Conservation (phyloP, 164 flowering plant genomes). For the Berberis thunbergii region DNA sequence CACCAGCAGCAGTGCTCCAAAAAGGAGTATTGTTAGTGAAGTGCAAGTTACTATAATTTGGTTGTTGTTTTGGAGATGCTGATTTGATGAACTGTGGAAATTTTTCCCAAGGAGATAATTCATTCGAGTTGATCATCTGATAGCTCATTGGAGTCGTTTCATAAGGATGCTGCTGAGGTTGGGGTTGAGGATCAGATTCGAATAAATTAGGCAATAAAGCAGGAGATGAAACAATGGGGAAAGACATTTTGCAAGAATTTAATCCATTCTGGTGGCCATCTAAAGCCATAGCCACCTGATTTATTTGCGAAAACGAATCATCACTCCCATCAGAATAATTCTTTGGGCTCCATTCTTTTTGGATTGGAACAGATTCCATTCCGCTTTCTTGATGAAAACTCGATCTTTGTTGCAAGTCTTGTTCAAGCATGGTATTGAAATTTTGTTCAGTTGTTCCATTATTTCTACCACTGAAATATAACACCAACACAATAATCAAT, state of each 20-base stretch:
- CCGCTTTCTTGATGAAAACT: conserved; percentile 19
- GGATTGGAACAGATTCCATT: conserved; percentile 17
- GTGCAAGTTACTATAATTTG: conserved; percentile 38
- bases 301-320: conserved; percentile 26
- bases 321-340: conserved; percentile 13
- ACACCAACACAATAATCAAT: not conserved
- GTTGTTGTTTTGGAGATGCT: conserved; percentile 39
- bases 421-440: conserved; percentile 31
- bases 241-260: conserved; percentile 9
- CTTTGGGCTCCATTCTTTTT: conserved; percentile 24
- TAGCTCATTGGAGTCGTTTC: conserved; percentile 19
- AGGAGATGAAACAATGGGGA: conserved; percentile 30
- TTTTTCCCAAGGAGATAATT: conserved; percentile 33
- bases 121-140: conserved; percentile 19
- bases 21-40: conserved; percentile 62
- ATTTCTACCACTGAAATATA: conserved; percentile 17
- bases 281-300: conserved; percentile 19
- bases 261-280: conserved; percentile 1
- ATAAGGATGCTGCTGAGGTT: conserved; percentile 15
- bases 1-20: conserved; percentile 53
- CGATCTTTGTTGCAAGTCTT: conserved; percentile 22
- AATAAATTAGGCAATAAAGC: conserved; percentile 33
- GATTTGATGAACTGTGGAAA: conserved; percentile 43
- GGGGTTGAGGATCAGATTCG: conserved; percentile 25
- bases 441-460: conserved; percentile 25